Percentiles rank a stretch among this genome's conserved stretches.
Evolutionary conservation across 1,284 basidiomycete genomes (phyloP).

Genomic region (Xerocomus amazonicus): DNA sequence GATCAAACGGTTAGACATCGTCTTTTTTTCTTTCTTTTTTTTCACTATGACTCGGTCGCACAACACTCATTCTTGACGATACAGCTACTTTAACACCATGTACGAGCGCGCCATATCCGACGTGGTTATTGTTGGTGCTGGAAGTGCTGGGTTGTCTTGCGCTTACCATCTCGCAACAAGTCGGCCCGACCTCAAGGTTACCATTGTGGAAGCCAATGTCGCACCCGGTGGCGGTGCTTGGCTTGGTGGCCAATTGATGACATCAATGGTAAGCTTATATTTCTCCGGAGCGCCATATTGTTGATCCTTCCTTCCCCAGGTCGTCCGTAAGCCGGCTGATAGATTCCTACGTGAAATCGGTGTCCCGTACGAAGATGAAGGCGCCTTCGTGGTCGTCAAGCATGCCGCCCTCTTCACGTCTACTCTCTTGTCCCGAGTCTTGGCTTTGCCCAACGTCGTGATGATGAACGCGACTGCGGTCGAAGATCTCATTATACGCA

Average conservation of each 20-base stretch:
- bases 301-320: constrained; percentile 33
- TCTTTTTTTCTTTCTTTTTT: too few species aligned
- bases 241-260: constrained; percentile 83
- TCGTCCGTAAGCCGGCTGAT: constrained; percentile 81
- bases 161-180: constrained; percentile 70
- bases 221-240: constrained; percentile 80
- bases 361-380: constrained; percentile 81
- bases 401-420: constrained; percentile 82
- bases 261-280: constrained; percentile 58
- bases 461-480: constrained; percentile 76
- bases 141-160: constrained; percentile 76
- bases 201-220: constrained; percentile 80
- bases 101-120: constrained; percentile 75
- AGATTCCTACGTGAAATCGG: constrained; percentile 70
- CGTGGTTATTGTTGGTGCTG: constrained; percentile 78
- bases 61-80: constrained; percentile 3
- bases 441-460: constrained; percentile 73
- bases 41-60: background rate
- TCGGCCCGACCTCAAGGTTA: constrained; percentile 75
- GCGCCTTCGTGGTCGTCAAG: constrained; percentile 75
- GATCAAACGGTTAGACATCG: constrained; percentile 61
- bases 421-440: constrained; percentile 71
- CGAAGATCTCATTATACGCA: constrained; percentile 71
- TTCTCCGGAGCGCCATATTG: background rate
- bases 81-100: constrained; percentile 68